A percentile compares a stretch with the other conserved stretches of the same genome.
These are phyloP conservation scores for Lasiodiplodia citricola DNA, from an alignment of 2,329 filamentous ascomycete species.

Conservation along the genomic window DNA sequence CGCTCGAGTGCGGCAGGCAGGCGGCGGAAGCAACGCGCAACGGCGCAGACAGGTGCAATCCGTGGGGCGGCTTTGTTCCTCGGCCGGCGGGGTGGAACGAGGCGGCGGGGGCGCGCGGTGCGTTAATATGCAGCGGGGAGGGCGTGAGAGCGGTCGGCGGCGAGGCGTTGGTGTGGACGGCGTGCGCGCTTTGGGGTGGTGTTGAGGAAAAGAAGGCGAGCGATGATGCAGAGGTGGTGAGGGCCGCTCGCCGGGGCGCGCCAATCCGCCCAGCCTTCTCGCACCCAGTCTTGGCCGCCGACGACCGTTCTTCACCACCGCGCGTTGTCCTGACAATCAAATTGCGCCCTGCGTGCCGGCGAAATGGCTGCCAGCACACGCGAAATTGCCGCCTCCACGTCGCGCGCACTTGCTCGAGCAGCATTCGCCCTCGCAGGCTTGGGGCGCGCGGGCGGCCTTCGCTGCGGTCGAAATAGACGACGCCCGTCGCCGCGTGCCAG, in stretches of 20 bases:
- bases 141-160: not conserved
- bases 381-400: constrained; percentile 13
- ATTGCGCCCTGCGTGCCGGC: constrained; percentile 11
- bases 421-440: not conserved
- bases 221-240: constrained; percentile 21
- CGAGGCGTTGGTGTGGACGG: not conserved
- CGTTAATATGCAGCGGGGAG: not conserved
- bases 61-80: constrained; percentile 19
- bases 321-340: constrained; percentile 17
- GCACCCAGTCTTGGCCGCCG: constrained; percentile 19
- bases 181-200: constrained; percentile 19
- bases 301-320: constrained; percentile 7
- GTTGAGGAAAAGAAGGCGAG: constrained; percentile 11
- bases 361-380: not conserved
- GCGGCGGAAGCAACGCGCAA: constrained; percentile 22
- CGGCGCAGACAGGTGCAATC: constrained; percentile 19
- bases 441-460: not conserved
- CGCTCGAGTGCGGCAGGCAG: constrained; percentile 21
- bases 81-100: constrained; percentile 1
- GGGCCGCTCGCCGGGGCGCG: constrained; percentile 19
- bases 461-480: constrained; percentile 21
- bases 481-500: constrained; percentile 7
- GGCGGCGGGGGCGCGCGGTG: constrained; percentile 3
- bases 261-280: constrained; percentile 13
- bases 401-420: not conserved